Conservation (phyloP, 495 filamentous ascomycete species). For the Lichenothelia convexa region DNA sequence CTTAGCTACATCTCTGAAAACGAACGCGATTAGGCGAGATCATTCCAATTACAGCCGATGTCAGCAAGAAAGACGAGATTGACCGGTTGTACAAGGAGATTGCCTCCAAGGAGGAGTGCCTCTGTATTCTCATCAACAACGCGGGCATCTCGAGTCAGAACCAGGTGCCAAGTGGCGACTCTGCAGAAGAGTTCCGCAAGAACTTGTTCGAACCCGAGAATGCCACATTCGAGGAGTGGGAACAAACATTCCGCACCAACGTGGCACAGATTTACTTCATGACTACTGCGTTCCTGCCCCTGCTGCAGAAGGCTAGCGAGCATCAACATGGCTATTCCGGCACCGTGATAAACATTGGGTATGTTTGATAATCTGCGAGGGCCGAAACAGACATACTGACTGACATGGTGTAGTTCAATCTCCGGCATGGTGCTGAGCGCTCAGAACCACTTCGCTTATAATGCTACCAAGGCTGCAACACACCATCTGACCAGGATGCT, state of each 20-base stretch:
- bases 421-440: conserved; percentile 12
- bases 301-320: conserved; percentile 13
- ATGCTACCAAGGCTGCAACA: conserved; percentile 13
- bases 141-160: conserved; percentile 26
- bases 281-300: conserved; percentile 13
- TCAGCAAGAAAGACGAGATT: conserved; percentile 30
- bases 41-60: conserved; percentile 34
- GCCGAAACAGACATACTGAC: too few relatives aligned
- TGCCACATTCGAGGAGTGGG: conserved; percentile 11
- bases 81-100: conserved; percentile 27
- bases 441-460: conserved; percentile 18
- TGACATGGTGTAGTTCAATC: too few relatives aligned
- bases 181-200: conserved; percentile 13
- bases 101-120: conserved; percentile 24
- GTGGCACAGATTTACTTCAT: conserved; percentile 14
- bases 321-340: conserved; percentile 9
- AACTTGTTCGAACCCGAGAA: conserved; percentile 15
- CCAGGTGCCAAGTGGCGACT: conserved; percentile 2
- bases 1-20: too few relatives aligned
- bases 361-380: too few relatives aligned
- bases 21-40: too few relatives aligned
- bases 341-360: conserved; percentile 16
- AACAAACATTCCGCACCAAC: conserved; percentile 13
- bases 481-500: conserved; percentile 16
- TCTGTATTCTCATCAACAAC: conserved; percentile 39